phyloP scores from a whole-genome alignment of 2,329 filamentous ascomycete genomes.

The Ceratocystis cacaofunesta region DNA sequence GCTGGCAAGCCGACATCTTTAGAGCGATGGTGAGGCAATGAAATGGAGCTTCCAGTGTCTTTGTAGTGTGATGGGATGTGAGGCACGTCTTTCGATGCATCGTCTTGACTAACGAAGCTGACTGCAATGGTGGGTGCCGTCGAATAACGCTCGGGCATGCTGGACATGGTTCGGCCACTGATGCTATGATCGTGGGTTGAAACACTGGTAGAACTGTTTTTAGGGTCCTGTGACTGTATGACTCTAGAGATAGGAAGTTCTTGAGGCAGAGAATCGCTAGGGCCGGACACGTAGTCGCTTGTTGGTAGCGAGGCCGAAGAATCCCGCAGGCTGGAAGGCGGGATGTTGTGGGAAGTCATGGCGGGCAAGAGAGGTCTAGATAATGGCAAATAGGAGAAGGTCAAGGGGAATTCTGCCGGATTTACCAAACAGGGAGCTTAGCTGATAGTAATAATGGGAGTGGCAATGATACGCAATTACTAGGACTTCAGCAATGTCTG shows the following conservation, averaged over 20 bases:
- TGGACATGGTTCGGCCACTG: background rate
- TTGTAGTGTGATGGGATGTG: background rate
- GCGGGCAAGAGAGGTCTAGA: background rate
- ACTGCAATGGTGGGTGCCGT: conserved; percentile 4
- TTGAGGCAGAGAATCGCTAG: background rate
- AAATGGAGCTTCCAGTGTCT: background rate
- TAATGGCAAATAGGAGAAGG: background rate
- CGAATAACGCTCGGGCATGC: conserved; percentile 4
- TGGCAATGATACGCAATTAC: background rate
- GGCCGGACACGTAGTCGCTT: background rate
- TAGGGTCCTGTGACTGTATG: background rate
- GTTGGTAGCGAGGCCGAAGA: background rate
- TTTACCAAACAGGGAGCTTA: background rate
- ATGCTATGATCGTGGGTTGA: background rate
- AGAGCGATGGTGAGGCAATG: background rate
- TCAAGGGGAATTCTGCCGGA: background rate
- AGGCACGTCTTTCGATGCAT: background rate
- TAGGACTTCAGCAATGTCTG: background rate
- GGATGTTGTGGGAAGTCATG: background rate
- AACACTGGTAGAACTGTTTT: background rate
- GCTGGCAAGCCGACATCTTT: background rate
- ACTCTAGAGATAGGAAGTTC: too few relatives aligned
- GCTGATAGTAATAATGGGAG: background rate
- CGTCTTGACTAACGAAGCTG: conserved; percentile 1
- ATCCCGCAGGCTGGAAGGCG: background rate